A percentile compares a stretch with the other conserved stretches of the same genome.
Evolutionary conservation across 2,329 filamentous ascomycete species (phyloP).

Genomic region (Hymenoscyphus linearis): DNA sequence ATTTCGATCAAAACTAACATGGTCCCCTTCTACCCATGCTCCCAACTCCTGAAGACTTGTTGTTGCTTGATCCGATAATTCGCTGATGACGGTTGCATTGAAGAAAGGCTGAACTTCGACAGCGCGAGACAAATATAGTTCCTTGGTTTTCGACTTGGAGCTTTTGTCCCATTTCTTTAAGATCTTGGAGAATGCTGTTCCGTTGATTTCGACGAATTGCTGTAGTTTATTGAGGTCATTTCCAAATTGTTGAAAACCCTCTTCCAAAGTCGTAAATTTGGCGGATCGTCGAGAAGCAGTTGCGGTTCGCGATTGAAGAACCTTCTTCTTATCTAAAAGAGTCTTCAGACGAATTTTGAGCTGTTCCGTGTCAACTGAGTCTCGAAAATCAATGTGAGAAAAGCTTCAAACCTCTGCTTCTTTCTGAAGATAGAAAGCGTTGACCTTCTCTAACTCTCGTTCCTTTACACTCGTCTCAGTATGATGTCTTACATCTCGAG

Average conservation of each 20-base stretch:
- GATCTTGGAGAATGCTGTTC: conserved; percentile 96
- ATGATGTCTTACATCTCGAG: conserved; percentile 21
- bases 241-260: conserved; percentile 96
- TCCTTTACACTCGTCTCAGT: conserved; percentile 59
- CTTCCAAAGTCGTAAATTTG: conserved; percentile 90
- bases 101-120: conserved; percentile 98
- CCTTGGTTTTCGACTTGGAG: conserved; percentile 97
- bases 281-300: conserved; percentile 81
- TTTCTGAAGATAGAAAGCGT: conserved; percentile 95
- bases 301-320: conserved; percentile 72
- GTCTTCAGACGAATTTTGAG: conserved; percentile 91
- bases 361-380: conserved; percentile 40
- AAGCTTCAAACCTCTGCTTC: conserved; percentile 75
- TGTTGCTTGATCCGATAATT: conserved; percentile 92
- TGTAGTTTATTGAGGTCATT: conserved; percentile 95
- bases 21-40: conserved; percentile 94
- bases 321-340: conserved; percentile 89
- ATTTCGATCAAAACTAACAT: conserved; percentile 68
- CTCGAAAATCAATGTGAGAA: conserved; percentile 1
- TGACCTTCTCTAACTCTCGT: conserved; percentile 96
- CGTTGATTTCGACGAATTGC: conserved; percentile 98
- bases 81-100: conserved; percentile 94
- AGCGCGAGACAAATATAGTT: conserved; percentile 89
- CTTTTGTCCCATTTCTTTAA: conserved; percentile 99
- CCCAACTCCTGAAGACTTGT: conserved; percentile 93